Base-by-base conservation (phyloP, 257 asterid genomes). In the Leonotis leonurus region DNA sequence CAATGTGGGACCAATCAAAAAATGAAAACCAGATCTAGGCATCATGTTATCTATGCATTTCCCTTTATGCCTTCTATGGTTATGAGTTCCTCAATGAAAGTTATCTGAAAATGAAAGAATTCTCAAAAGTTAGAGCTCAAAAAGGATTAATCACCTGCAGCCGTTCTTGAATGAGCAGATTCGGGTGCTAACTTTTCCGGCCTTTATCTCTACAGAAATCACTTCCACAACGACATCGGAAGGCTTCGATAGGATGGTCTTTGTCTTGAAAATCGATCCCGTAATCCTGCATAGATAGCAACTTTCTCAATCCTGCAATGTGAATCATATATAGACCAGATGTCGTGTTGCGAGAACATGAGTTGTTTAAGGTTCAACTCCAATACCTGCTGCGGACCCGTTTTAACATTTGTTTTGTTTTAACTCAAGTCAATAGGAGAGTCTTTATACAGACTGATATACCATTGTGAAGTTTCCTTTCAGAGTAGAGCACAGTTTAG, bases 191-290 rank as follows among this genome's bases (percentile, higher is more conserved):
- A 20, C 54, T 13, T 33, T 36, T 8, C 20, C 2, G 11, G 17
- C 48, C 16, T 50, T 3, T 67, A 61, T 60, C 80, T 55, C 89
- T 77, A 51, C 95, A 86, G 39, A 12, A 21, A 37, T 8, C 8
- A 62, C 95, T 86, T 69, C 87, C 84, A 40, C 95, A 83, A n/a
- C 43, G 43, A 70, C 91, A 86, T 18, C 46, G 25, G 67, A 86
- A 86, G 20, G 95, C 95, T 66, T 78, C 37, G 32, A 83, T 58
- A 8, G 87, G 89, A 69, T 86, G 95, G 43, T 35, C 41, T 5
- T 59, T 40, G 67, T 86, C 91, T 0, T 64, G 60, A 50, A 86
- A 86, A 69, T 86, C 85, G 24, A 83, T 79, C 50, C 70, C 67
- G 3, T 86, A 81, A 71, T 86, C 91, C 95, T 86, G 78, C 40